phyloP scores from a whole-genome alignment of 208 protist species.

The Jaenimonas drosophilae region DNA sequence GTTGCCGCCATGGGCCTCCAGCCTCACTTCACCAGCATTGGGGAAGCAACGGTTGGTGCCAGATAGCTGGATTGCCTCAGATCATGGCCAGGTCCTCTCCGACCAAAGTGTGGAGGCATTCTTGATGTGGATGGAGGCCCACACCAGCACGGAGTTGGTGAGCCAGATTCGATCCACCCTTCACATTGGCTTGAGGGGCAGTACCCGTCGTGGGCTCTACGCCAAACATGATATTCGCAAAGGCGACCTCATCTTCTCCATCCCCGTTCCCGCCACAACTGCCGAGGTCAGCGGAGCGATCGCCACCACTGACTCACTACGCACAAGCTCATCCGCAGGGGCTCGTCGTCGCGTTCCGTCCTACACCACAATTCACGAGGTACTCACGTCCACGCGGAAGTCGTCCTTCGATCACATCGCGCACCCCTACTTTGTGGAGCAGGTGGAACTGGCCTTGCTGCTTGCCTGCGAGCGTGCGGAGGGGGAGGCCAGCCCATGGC shows the following conservation, averaged over 20 bases:
- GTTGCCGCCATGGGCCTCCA: conserved; percentile 64
- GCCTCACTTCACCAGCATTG: conserved; percentile 47
- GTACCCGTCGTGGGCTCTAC: conserved; percentile 37
- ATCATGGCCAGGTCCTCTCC: conserved; percentile 15
- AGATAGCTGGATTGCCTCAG: conserved; percentile 47
- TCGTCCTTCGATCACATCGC: conserved; percentile 44
- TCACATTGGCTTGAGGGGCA: conserved; percentile 21
- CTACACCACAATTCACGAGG: conserved; percentile 12
- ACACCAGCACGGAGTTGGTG: not conserved
- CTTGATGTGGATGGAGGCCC: conserved; percentile 10
- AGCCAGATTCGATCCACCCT: conserved; percentile 19
- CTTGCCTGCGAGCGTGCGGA: conserved; percentile 43
- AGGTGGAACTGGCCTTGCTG: conserved; percentile 41
- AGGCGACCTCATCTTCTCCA: conserved; percentile 39
- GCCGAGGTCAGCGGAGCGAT: not conserved
- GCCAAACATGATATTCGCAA: conserved; percentile 21
- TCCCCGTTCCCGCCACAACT: conserved; percentile 16
- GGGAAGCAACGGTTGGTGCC: conserved; percentile 28
- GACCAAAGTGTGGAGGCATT: conserved; percentile 13
- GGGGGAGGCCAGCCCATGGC: conserved; percentile 25
- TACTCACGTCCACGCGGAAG: conserved; percentile 13
- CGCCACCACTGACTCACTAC: conserved; percentile 29
- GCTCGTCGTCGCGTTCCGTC: conserved; percentile 17
- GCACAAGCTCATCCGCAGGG: conserved; percentile 13
- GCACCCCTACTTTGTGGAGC: conserved; percentile 57